These are phyloP conservation scores for Lepidium didymum DNA, from an alignment of 345 rosid genomes.

Conservation along the genomic window DNA sequence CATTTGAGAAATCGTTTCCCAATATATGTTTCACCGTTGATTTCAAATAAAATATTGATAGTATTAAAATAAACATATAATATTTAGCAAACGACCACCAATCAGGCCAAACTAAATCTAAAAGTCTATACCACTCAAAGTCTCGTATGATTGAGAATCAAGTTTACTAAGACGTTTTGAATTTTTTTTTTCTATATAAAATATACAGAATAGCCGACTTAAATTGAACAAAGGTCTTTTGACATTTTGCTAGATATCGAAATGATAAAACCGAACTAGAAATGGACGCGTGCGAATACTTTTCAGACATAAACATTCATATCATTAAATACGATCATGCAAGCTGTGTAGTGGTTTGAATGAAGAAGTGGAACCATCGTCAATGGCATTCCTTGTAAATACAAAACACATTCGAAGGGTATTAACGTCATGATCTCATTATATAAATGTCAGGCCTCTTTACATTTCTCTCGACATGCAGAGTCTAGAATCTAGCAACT, in stretches of 20 bases:
- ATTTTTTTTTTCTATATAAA: background rate
- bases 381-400: slow-evolving; percentile 19
- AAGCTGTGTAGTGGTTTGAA: slow-evolving; percentile 3
- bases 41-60: no score
- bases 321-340: slow-evolving; percentile 10
- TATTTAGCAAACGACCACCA: no score
- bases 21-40: no score
- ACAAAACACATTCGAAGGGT: background rate
- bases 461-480: slow-evolving; percentile 22
- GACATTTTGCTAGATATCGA: background rate
- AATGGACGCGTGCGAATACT: slow-evolving; percentile 9
- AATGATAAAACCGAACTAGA: background rate
- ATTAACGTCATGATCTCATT: slow-evolving; percentile 3
- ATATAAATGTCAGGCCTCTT: slow-evolving; percentile 13
- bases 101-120: no score
- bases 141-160: background rate
- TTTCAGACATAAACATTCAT: slow-evolving; percentile 4
- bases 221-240: background rate
- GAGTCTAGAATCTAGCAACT: slow-evolving; percentile 14
- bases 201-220: background rate
- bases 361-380: slow-evolving; percentile 10
- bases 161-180: background rate
- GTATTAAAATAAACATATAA: no score
- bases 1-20: no score
- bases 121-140: background rate